Evolutionary conservation across 1,284 basidiomycete genomes (phyloP).

Genomic region (Boletus sp.): DNA sequence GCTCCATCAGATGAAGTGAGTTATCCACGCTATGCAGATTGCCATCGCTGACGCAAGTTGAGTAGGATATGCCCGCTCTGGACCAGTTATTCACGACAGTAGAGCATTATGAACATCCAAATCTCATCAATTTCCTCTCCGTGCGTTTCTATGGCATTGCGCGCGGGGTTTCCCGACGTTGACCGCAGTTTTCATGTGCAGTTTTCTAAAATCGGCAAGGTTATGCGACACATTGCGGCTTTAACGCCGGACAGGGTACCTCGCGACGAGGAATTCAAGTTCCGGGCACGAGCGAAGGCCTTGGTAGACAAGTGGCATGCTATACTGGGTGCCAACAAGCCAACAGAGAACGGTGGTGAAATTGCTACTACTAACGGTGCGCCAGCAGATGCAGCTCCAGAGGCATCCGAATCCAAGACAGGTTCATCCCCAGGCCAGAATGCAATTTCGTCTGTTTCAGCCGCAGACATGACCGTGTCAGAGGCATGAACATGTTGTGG

Average conservation of each 20-base stretch:
- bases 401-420: conserved; percentile 24
- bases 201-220: conserved; percentile 97
- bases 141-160: conserved; percentile 41
- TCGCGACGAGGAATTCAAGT: conserved; percentile 81
- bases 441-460: conserved; percentile 26
- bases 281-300: conserved; percentile 74
- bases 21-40: conserved; percentile 4
- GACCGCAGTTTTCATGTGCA: conserved; percentile 33
- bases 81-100: conserved; percentile 80
- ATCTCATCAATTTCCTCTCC: conserved; percentile 78
- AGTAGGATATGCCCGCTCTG: conserved; percentile 73
- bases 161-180: conserved; percentile 19
- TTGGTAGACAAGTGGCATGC: conserved; percentile 75
- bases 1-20: conserved; percentile 46
- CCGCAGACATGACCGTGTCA: conserved; percentile 46
- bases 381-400: conserved; percentile 22
- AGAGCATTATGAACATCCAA: conserved; percentile 81
- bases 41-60: conserved; percentile 11
- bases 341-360: conserved; percentile 33
- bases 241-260: conserved; percentile 68
- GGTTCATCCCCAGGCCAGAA: conserved; percentile 27
- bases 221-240: conserved; percentile 90
- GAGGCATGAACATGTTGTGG: conserved; percentile 35
- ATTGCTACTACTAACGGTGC: conserved; percentile 33
- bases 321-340: conserved; percentile 51